These are phyloP conservation scores for Penicillium glabrum DNA, from an alignment of 2,329 filamentous ascomycete species.

Conservation along the genomic window DNA sequence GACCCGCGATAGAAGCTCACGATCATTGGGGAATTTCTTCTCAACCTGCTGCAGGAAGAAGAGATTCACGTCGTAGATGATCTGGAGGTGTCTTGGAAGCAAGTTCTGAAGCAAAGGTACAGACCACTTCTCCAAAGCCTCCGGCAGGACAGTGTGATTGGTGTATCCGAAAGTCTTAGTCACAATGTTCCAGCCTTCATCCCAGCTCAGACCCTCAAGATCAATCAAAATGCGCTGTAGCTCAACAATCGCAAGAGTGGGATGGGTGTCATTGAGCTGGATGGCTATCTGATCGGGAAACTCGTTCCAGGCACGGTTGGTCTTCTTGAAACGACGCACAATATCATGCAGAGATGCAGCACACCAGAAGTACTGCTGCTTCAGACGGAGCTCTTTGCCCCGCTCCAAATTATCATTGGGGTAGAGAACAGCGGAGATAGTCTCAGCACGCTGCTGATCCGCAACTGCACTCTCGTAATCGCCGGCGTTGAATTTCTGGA, in stretches of 20 bases:
- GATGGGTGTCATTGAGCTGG: conserved; percentile 97
- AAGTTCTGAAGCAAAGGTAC: conserved; percentile 90
- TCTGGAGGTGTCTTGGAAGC: conserved; percentile 89
- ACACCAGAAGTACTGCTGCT: conserved; percentile 99
- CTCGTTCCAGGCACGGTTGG: conserved; percentile 83
- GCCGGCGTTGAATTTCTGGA: conserved; percentile 98
- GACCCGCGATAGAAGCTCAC: conserved; percentile 80
- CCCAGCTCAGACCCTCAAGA: conserved; percentile 87
- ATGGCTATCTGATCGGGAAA: conserved; percentile 96
- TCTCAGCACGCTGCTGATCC: conserved; percentile 98
- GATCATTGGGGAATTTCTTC: conserved; percentile 83
- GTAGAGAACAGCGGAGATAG: conserved; percentile 95
- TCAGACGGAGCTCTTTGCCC: conserved; percentile 93
- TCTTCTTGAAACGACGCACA: conserved; percentile 96
- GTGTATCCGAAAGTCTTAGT: conserved; percentile 87
- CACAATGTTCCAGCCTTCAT: conserved; percentile 84
- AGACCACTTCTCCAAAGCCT: conserved; percentile 98
- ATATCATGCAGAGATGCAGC: conserved; percentile 95
- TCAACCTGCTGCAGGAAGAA: conserved; percentile 90
- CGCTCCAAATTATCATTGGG: conserved; percentile 96
- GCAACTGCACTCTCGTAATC: conserved; percentile 97
- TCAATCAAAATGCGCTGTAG: conserved; percentile 90
- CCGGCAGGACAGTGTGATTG: conserved; percentile 95
- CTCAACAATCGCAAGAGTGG: conserved; percentile 93
- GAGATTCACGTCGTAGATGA: conserved; percentile 98